Conservation (phyloP, 2,329 filamentous ascomycete genomes). For the Colletotrichum tropicicola region DNA sequence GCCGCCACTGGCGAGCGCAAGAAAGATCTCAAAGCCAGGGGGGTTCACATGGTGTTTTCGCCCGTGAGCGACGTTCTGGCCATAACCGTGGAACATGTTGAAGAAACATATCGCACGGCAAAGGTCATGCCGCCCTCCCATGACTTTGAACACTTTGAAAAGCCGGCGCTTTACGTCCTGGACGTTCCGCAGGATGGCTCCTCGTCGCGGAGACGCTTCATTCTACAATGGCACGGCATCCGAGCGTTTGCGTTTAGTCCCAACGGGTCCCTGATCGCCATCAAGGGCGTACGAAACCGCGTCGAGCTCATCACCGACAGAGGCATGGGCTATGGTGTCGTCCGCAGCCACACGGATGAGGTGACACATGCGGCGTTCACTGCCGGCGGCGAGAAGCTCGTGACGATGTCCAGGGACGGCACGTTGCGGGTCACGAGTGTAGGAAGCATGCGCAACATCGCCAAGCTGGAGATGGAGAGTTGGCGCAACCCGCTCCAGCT, state of each 20-base stretch:
- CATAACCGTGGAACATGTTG: slow-evolving; percentile 7
- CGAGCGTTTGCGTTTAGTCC: slow-evolving; percentile 19
- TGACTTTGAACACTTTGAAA: slow-evolving; percentile 19
- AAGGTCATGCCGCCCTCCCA: slow-evolving; percentile 1
- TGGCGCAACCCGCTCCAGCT: slow-evolving; percentile 29
- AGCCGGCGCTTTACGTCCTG: slow-evolving; percentile 6
- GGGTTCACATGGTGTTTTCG: slow-evolving; percentile 16
- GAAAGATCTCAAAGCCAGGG: slow-evolving; percentile 9
- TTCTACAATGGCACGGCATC: slow-evolving; percentile 18
- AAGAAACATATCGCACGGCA: background rate
- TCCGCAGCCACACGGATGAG: slow-evolving; percentile 27
- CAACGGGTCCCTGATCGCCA: slow-evolving; percentile 8
- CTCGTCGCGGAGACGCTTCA: background rate
- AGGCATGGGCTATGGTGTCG: slow-evolving; percentile 15
- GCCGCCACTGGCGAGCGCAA: background rate
- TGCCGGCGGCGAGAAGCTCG: slow-evolving; percentile 3
- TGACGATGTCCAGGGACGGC: slow-evolving; percentile 23
- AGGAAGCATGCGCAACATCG: slow-evolving; percentile 1
- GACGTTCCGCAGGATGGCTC: background rate
- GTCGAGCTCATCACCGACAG: slow-evolving; percentile 15
- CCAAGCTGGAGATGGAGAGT: slow-evolving; percentile 24
- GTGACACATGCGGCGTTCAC: slow-evolving; percentile 29
- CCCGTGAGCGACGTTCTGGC: slow-evolving; percentile 11
- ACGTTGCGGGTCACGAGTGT: slow-evolving; percentile 22
- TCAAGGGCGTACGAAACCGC: slow-evolving; percentile 18